Conservation (phyloP, 2,329 filamentous ascomycete genomes). For the Ceratocystis albifundus region DNA sequence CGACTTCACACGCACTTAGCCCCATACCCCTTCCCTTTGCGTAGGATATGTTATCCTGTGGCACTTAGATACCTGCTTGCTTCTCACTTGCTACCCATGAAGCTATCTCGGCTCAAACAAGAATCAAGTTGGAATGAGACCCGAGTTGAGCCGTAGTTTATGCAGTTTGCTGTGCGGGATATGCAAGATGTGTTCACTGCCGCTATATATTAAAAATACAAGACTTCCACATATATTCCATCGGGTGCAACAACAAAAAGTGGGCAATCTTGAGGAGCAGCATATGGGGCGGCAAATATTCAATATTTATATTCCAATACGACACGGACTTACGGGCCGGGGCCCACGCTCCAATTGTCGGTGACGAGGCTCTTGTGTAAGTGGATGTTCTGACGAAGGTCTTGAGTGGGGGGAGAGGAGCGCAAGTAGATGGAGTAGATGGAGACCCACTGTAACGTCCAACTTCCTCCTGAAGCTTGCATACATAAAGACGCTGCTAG, state of each 20-base stretch:
- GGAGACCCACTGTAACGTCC: not conserved
- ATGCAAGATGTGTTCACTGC: too few relatives aligned
- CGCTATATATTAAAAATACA: not conserved
- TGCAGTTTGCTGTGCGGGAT: not conserved
- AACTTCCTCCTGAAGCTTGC: conserved; percentile 11
- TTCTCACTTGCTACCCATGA: not conserved
- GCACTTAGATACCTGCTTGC: not conserved
- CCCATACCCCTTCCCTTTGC: not conserved
- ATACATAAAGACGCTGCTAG: conserved; percentile 4
- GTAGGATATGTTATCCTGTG: not conserved
- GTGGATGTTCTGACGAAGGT: not conserved
- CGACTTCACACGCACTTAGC: too few relatives aligned
- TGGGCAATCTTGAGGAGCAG: not conserved
- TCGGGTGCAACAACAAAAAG: not conserved
- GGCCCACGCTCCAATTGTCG: not conserved
- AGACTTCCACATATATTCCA: not conserved
- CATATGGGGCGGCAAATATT: not conserved
- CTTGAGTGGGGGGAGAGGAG: not conserved
- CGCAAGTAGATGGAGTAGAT: too few relatives aligned
- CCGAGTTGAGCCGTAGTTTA: not conserved
- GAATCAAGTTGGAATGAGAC: not conserved
- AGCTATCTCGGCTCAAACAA: not conserved
- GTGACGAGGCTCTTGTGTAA: not conserved
- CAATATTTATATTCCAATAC: not conserved
- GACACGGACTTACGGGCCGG: not conserved